phyloP scores from a whole-genome alignment of 345 rosid species.

The Raphanus raphanistrum region DNA sequence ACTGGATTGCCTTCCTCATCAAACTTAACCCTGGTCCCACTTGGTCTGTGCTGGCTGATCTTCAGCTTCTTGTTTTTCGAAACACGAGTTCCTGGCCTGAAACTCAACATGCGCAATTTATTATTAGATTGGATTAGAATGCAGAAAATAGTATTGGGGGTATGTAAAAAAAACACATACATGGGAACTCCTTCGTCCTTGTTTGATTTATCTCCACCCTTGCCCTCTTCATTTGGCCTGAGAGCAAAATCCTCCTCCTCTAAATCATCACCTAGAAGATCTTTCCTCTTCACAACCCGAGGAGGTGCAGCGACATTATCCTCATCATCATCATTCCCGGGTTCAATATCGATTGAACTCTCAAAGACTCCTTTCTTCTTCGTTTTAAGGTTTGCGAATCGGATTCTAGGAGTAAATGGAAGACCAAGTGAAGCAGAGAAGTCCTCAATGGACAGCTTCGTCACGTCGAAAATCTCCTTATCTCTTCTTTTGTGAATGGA shows the following conservation, averaged over 20 bases:
- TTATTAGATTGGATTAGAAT: neutral
- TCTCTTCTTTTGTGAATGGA: constrained; percentile 81
- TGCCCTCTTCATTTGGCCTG: constrained; percentile 40
- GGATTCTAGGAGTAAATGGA: constrained; percentile 79
- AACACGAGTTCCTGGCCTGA: constrained; percentile 67
- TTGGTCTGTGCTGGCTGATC: constrained; percentile 79
- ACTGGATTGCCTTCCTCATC: constrained; percentile 83
- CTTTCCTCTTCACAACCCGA: constrained; percentile 36
- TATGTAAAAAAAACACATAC: constrained; percentile 44
- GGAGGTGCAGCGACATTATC: constrained; percentile 26
- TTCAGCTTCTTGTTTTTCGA: constrained; percentile 84
- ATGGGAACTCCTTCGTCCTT: constrained; percentile 41
- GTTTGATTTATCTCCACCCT: constrained; percentile 41
- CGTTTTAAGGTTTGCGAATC: constrained; percentile 56
- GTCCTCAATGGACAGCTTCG: constrained; percentile 62
- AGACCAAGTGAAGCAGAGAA: constrained; percentile 92
- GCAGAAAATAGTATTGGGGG: neutral
- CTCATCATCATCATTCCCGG: constrained; percentile 27
- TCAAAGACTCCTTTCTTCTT: constrained; percentile 42
- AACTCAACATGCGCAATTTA: constrained; percentile 19
- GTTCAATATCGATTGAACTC: constrained; percentile 41
- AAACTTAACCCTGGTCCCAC: constrained; percentile 72
- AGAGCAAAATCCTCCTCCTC: constrained; percentile 48
- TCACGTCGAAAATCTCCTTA: constrained; percentile 84
- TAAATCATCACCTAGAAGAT: constrained; percentile 42